Base-by-base conservation (phyloP, 2,329 filamentous ascomycete species). In the Pseudocercospora eumusae region DNA sequence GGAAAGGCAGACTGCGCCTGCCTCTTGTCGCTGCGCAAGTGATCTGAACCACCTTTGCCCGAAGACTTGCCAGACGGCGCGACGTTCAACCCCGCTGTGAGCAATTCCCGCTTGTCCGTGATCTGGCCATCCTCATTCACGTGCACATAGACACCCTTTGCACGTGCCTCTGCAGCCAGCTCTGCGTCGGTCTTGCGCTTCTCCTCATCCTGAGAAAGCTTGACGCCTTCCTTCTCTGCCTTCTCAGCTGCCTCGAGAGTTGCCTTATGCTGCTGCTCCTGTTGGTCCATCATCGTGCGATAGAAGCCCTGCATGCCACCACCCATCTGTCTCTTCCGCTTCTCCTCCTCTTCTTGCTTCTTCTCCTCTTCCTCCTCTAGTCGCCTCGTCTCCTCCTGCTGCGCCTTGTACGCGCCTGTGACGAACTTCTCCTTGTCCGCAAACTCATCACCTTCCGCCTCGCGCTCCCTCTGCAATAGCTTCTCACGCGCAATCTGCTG, bases 361-460 rank as follows among this genome's bases (percentile, higher is more conserved):
- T 75, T 77, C 72, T 81, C 84, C 77, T 95, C 90, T 72, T 91
- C 89, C 66, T 87, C 88, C 71, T 93, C 89, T 8, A 90, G 72
- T 59, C 82, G 79, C 67, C 82, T 80, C 66, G 91, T 87, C 75
- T 93, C 91, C 73, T 89, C 89, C 71, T 93, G 90, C 73, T 93
- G 90, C 71, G 84, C 83, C 79, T 90, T 91, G 75, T 95, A 96
- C 36, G 90, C 90, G 61, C 87, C 88, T 0, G 91, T 95, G 33
- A 95, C 91, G 68, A 95, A 95, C 76, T 88, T 91, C 73, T 95
- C 91, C 78, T 93, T 95, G 70, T 88, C 91, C 0, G 84, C 88
- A 70, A 87, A 95, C 71, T 89, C 88, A 33, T 93, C 91, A 18
- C 91, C 91, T 74, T 95, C 91, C 0, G 86, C 88, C 70, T 90